Percentiles rank a stretch among this genome's conserved stretches.
These are phyloP conservation scores for Petasospora fabianii DNA, from an alignment of 1,139 yeast genomes.

Conservation along the genomic window DNA sequence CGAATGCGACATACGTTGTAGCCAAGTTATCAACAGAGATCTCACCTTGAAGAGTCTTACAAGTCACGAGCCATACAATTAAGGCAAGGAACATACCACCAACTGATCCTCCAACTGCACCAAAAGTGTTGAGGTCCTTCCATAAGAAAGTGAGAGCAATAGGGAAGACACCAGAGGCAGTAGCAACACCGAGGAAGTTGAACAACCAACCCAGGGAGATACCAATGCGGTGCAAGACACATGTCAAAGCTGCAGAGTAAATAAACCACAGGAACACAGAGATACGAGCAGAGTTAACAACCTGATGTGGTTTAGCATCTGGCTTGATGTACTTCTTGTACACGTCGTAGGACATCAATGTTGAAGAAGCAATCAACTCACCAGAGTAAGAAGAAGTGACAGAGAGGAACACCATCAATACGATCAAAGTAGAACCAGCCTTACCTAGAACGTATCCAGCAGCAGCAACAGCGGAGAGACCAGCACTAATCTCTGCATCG, in stretches of 20 bases:
- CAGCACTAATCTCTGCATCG: slow-evolving; percentile 31
- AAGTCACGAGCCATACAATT: slow-evolving; percentile 45
- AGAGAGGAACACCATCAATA: slow-evolving; percentile 46
- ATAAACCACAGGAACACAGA: slow-evolving; percentile 37
- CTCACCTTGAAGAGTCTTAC: slow-evolving; percentile 30
- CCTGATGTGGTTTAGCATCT: slow-evolving; percentile 38
- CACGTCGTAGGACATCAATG: slow-evolving; percentile 44
- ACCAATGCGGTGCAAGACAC: slow-evolving; percentile 40
- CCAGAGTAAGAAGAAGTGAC: slow-evolving; percentile 48
- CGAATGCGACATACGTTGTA: slow-evolving; percentile 28
- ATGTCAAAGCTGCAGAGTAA: slow-evolving; percentile 38
- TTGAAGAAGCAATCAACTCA: slow-evolving; percentile 46
- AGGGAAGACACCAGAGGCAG: slow-evolving; percentile 42
- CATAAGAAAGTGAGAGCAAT: slow-evolving; percentile 40
- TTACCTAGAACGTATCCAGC: slow-evolving; percentile 42
- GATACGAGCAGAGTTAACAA: slow-evolving; percentile 38
- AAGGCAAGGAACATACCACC: slow-evolving; percentile 49
- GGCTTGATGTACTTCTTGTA: slow-evolving; percentile 44
- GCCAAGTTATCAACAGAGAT: slow-evolving; percentile 26
- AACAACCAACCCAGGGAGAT: slow-evolving; percentile 38
- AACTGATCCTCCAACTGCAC: slow-evolving; percentile 40
- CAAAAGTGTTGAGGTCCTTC: slow-evolving; percentile 35
- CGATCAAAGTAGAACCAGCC: slow-evolving; percentile 40
- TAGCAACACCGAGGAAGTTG: slow-evolving; percentile 41
- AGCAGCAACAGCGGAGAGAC: slow-evolving; percentile 42